Base-by-base conservation (phyloP, 164 flowering plant genomes). In the Piper longum region DNA sequence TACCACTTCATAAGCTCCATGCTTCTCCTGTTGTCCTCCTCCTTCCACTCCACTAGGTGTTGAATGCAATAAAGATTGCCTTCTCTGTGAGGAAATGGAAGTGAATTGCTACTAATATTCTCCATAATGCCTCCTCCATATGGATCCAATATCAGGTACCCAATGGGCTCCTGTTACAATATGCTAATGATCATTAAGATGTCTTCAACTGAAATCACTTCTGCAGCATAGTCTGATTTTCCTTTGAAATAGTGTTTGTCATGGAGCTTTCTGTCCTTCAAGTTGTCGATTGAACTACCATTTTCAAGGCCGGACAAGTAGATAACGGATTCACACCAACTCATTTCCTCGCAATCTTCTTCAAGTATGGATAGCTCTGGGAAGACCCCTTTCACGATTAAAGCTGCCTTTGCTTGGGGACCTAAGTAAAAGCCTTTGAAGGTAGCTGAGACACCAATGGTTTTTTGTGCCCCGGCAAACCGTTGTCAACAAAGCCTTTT, bases 101-200 rank as follows among this genome's bases (percentile, higher is more conserved):
- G 61, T 5, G 70, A 60, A 19, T 66, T 63, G 40, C 41, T 56
- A 26, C 60, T 59, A 3, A 72, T 64, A 48, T 68, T 60, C 16
- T 14, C 60, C 78, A 75, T 72, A n/a, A 60, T 57, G 18, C 75
- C 72, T 0, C 75, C 72, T 0, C 78, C 75, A 42, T 72, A 72
- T 9, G 78, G 78, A 58, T 75, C 78, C 61, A 75, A 18, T 36
- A 75, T 72, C 1, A 69, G 69, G 52, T 69, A 72, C 41, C 71
- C 73, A 67, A 63, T 72, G 4, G 70, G 67, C 62, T 75, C 75
- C 7, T 39, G 36, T 16, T 61, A 70, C 6, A 75, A 56, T 54
- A 54, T 43, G 4, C 17, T 43, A 16, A 61, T 18, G 17, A 69
- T 44, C 39, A 4, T 16, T 16, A 36, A 13, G 51, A 72, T 64